Conservation (phyloP, 176 grass and related monocot genomes). For the Oryza meridionalis region DNA sequence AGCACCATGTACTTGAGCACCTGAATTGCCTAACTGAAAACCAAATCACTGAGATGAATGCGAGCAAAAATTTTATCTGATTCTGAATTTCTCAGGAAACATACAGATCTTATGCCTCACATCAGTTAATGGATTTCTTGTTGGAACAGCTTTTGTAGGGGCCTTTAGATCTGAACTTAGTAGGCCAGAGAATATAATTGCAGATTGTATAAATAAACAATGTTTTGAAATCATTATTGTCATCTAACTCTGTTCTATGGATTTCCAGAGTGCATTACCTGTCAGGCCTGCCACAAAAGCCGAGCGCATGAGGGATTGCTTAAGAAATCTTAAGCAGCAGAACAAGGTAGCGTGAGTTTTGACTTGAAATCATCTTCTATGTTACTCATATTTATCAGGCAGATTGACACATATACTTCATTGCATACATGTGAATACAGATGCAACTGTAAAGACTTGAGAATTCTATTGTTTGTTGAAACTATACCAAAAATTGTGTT, state of each 20-base stretch:
- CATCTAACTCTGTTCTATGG: slow-evolving; percentile 11
- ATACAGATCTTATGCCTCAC: neutral
- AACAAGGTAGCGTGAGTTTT: slow-evolving; percentile 64
- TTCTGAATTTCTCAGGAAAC: slow-evolving; percentile 1
- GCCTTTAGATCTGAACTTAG: neutral
- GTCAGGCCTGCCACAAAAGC: slow-evolving; percentile 86
- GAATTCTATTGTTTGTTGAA: neutral
- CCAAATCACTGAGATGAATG: neutral
- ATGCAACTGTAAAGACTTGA: slow-evolving; percentile 14
- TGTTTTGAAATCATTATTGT: neutral
- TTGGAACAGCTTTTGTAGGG: neutral
- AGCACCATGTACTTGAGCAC: neutral
- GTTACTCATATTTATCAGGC: slow-evolving; percentile 1
- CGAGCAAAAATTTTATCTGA: neutral
- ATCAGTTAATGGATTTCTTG: slow-evolving; percentile 23
- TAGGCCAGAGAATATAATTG: slow-evolving; percentile 29
- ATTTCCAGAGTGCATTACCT: slow-evolving; percentile 75
- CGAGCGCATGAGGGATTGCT: slow-evolving; percentile 91
- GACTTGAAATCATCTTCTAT: slow-evolving; percentile 19
- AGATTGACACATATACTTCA: neutral
- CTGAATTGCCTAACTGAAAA: neutral
- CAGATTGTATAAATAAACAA: slow-evolving; percentile 42
- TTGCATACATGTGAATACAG: neutral
- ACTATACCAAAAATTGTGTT: neutral
- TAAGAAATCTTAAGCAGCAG: slow-evolving; percentile 86